These are phyloP conservation scores for Septoria petroselini DNA, from an alignment of 2,329 filamentous ascomycete species.

Conservation along the genomic window DNA sequence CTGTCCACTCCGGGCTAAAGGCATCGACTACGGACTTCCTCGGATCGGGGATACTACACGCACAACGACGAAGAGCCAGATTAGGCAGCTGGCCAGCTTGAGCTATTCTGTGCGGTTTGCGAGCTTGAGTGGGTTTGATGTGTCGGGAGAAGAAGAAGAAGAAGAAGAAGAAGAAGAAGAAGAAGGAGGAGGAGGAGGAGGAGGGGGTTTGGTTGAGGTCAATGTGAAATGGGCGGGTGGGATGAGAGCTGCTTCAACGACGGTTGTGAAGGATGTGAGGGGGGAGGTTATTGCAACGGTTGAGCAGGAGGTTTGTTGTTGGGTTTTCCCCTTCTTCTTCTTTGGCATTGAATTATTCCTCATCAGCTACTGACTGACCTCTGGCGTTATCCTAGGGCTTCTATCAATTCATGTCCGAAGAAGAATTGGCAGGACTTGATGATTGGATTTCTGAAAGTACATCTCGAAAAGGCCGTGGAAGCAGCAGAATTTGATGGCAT, in stretches of 20 bases:
- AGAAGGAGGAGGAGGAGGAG: too few relatives aligned
- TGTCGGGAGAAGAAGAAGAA: too few relatives aligned
- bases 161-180: too few relatives aligned
- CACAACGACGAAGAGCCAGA: background rate
- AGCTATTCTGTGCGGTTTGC: constrained; percentile 5
- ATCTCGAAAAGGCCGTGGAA: background rate
- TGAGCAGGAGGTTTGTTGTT: constrained; percentile 4
- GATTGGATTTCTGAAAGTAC: background rate
- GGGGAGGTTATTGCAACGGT: constrained; percentile 8
- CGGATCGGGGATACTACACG: background rate
- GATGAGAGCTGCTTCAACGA: background rate
- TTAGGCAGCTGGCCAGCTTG: background rate
- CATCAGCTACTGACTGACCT: too few relatives aligned
- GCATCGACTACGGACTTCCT: constrained; percentile 2
- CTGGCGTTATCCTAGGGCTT: background rate
- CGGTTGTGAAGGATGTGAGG: background rate
- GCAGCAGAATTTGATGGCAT: too few relatives aligned
- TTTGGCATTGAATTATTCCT: too few relatives aligned
- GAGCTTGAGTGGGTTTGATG: constrained; percentile 3
- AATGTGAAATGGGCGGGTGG: constrained; percentile 2
- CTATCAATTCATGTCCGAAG: background rate
- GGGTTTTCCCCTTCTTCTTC: too few relatives aligned
- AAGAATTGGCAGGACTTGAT: background rate
- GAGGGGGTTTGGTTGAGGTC: constrained; percentile 2
- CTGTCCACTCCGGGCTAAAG: background rate